phyloP scores from a whole-genome alignment of 2,329 filamentous ascomycete genomes.

The Fusarium sulawesiense region DNA sequence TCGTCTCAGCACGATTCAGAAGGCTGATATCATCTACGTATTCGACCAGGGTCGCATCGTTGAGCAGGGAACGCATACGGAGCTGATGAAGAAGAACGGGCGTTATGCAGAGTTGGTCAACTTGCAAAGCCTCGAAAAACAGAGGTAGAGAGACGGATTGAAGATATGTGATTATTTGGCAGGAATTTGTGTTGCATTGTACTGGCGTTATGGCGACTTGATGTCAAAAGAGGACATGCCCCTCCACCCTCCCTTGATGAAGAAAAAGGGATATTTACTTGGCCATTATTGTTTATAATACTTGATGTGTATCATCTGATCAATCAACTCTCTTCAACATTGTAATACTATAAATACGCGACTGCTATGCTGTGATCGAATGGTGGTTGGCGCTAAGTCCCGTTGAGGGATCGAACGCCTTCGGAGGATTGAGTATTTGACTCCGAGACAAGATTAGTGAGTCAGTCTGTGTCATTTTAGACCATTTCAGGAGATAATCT shows the following conservation, averaged over 20 bases:
- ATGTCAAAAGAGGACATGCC: slow-evolving; percentile 7
- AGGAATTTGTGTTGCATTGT: slow-evolving; percentile 20
- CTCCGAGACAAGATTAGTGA: background rate
- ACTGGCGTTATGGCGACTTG: slow-evolving; percentile 28
- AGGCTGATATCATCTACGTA: slow-evolving; percentile 96
- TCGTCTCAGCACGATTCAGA: slow-evolving; percentile 90
- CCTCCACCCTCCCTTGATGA: slow-evolving; percentile 5
- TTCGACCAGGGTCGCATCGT: slow-evolving; percentile 90
- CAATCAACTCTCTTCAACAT: slow-evolving; percentile 19
- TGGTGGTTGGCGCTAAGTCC: background rate
- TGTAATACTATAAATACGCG: background rate
- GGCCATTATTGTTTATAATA: slow-evolving; percentile 19
- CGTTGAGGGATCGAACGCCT: background rate
- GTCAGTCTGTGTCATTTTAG: background rate
- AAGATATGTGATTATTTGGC: background rate
- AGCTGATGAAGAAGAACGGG: slow-evolving; percentile 76
- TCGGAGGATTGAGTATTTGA: background rate
- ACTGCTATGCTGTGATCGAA: background rate
- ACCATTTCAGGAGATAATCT: background rate
- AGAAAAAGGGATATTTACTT: slow-evolving; percentile 3
- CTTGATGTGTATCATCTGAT: slow-evolving; percentile 13
- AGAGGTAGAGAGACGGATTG: slow-evolving; percentile 42
- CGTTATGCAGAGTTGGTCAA: slow-evolving; percentile 84
- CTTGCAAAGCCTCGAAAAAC: slow-evolving; percentile 79
- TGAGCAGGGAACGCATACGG: slow-evolving; percentile 82